Base-by-base conservation (phyloP, 2,329 filamentous ascomycete genomes). In the Pseudopyricularia cyperi region DNA sequence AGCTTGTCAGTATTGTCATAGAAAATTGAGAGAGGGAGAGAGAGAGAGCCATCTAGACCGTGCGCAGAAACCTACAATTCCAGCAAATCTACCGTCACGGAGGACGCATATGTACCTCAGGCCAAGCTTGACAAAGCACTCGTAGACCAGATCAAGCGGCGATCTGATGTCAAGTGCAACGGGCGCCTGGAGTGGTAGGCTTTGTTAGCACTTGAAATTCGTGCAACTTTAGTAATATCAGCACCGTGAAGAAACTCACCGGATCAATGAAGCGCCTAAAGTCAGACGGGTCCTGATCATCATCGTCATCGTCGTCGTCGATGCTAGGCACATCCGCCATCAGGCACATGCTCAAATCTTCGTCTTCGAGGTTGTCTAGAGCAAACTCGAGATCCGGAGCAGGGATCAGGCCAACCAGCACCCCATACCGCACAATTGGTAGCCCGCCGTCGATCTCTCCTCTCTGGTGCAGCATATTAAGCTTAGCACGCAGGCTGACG, bases 41-140 rank as follows among this genome's bases (percentile, higher is more conserved):
- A 28, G n/a, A n/a, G n/a, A n/a, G n/a, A n/a, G n/a, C n/a, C 12
- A 14, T 24, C 39, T 24, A n/a, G 12, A 11, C 12, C 9, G 22
- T 8, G 39, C 15, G 12, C 8, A 7, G 22, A 42, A 14, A 71
- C 82, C 71, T 66, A 95, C 89, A 74, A 98, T 79, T 56, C 93
- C 93, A 2, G 86, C 87, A 68, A 88, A 98, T 55, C 80, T 81
- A 24, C 93, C 93, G 57, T 95, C 83, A 52, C 79, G 79, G 26
- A 93, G 71, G 4, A 96, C 89, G 64, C 93, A 97, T 49, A 98
- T 85, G 66, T 95, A 97, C 55, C 93, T 76, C 57, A 98, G 68
- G 1, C 93, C 93, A 8, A 98, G 74, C 68, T 98, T 98, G 50
- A 88, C 87, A 65, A 97, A 98, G 61, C 89, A 91, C 64, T 98